phyloP scores from a whole-genome alignment of 2,329 filamentous ascomycete genomes.

The Pleurostoma richardsiae region DNA sequence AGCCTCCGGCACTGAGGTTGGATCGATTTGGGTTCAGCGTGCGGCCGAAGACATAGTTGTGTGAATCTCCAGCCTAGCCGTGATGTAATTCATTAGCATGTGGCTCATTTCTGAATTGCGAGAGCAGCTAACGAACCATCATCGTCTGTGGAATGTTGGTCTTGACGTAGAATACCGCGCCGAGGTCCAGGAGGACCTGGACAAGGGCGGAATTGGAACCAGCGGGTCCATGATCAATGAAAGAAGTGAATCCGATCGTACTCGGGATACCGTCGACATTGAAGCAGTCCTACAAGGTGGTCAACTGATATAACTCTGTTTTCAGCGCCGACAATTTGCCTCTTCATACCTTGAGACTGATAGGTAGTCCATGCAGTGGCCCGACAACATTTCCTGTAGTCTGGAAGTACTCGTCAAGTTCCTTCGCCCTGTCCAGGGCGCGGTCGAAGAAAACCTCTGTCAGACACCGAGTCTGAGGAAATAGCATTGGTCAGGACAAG shows the following conservation, averaged over 20 bases:
- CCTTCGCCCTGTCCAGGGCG: conserved; percentile 22
- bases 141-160: background rate
- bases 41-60: conserved; percentile 10
- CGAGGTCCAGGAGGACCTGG: background rate
- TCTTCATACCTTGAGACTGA: conserved; percentile 46
- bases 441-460: conserved; percentile 31
- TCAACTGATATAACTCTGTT: too few species aligned
- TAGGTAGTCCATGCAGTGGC: conserved; percentile 37
- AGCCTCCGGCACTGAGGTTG: conserved; percentile 56
- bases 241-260: conserved; percentile 13
- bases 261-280: conserved; percentile 36
- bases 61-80: conserved; percentile 7
- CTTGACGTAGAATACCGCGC: background rate
- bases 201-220: background rate
- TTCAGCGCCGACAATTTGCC: conserved; percentile 37
- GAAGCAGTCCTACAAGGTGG: conserved; percentile 33
- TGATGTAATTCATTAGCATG: too few species aligned
- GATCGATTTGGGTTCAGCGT: conserved; percentile 54
- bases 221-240: background rate
- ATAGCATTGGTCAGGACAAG: background rate
- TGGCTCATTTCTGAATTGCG: background rate
- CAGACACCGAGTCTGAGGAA: conserved; percentile 34
- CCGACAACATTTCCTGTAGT: conserved; percentile 22
- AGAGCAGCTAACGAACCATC: background rate
- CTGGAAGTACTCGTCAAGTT: conserved; percentile 24